Evolutionary conservation across 148 eudicot species (phyloP).

Genomic region (Amaranthus cruentus): DNA sequence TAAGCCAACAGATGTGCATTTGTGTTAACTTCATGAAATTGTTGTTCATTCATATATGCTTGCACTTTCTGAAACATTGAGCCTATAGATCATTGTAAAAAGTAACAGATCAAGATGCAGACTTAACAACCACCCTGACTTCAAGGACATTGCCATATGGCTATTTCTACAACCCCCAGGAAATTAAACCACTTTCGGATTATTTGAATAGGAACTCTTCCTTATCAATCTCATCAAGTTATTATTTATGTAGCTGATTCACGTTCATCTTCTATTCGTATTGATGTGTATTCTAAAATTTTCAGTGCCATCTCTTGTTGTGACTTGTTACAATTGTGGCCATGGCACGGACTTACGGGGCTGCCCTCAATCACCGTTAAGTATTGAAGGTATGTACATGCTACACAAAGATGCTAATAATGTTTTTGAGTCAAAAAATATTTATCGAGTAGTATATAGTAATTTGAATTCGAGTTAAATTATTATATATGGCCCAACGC

Average conservation of each 20-base stretch:
- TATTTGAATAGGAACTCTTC: neutral
- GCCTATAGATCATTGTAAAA: neutral
- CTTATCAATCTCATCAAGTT: neutral
- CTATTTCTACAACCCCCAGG: too few relatives aligned
- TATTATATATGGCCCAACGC: too few relatives aligned
- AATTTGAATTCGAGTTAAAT: too few relatives aligned
- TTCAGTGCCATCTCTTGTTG: constrained; percentile 83
- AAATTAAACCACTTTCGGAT: too few relatives aligned
- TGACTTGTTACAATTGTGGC: constrained; percentile 88
- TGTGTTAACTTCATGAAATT: neutral
- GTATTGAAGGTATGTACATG: constrained; percentile 68
- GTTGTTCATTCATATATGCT: neutral
- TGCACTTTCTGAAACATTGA: neutral
- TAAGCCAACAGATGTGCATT: neutral
- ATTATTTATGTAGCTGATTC: neutral
- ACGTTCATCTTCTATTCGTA: constrained; percentile 4
- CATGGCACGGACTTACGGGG: constrained; percentile 96
- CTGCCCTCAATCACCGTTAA: constrained; percentile 85
- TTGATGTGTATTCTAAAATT: constrained; percentile 27
- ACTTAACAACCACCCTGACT: neutral
- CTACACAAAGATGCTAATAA: neutral
- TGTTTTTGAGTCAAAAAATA: neutral
- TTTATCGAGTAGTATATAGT: too few relatives aligned
- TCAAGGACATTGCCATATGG: neutral
- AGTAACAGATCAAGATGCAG: neutral